Evolutionary conservation across 768 basidiomycete species (phyloP).

Genomic region (Amanita rimosa): DNA sequence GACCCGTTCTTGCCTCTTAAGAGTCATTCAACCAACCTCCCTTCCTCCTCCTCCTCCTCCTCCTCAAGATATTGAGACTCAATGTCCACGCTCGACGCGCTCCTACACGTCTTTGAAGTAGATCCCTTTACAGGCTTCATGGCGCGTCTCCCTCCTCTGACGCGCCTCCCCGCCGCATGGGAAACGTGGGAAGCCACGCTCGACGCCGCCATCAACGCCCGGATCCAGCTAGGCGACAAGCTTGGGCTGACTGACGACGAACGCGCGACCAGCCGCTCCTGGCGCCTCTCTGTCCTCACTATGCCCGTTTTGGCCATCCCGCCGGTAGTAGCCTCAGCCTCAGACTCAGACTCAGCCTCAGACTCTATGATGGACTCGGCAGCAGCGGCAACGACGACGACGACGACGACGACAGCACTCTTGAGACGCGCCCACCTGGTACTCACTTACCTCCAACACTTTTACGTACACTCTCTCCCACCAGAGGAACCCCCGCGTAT

Average conservation of each 20-base stretch:
- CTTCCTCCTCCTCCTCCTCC: too few relatives aligned
- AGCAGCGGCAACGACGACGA: too few relatives aligned
- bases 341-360: too few relatives aligned
- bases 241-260: slow-evolving; percentile 12
- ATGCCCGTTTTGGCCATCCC: slow-evolving; percentile 39
- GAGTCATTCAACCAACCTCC: too few relatives aligned
- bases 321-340: too few relatives aligned
- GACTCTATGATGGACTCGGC: too few relatives aligned
- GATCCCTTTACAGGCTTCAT: slow-evolving; percentile 88
- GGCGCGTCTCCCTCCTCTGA: slow-evolving; percentile 64
- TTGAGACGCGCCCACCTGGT: slow-evolving; percentile 62
- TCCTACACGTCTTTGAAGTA: slow-evolving; percentile 64
- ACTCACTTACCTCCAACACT: slow-evolving; percentile 66
- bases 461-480: slow-evolving; percentile 65
- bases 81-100: not conserved
- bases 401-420: too few relatives aligned
- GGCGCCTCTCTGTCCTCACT: slow-evolving; percentile 20
- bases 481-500: slow-evolving; percentile 43
- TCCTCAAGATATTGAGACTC: too few relatives aligned
- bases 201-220: slow-evolving; percentile 32
- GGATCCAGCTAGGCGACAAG: slow-evolving; percentile 55
- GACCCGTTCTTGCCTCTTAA: too few relatives aligned
- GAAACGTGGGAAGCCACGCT: slow-evolving; percentile 62
- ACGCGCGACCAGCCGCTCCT: not conserved
- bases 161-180: slow-evolving; percentile 50